Conservation (phyloP, 768 basidiomycete genomes). For the Lentinula aciculospora region DNA sequence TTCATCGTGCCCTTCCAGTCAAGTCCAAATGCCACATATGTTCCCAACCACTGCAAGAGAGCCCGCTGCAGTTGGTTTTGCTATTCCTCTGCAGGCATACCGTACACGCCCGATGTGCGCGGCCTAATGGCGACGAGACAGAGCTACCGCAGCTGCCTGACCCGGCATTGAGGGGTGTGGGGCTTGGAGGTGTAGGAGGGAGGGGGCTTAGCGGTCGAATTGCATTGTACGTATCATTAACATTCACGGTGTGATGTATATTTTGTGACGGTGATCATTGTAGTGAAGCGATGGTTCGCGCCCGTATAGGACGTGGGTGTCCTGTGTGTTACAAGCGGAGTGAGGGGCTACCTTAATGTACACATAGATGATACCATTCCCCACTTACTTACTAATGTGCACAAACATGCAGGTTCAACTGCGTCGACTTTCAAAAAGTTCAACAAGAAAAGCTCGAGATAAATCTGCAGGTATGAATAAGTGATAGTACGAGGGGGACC, state of each 20-base stretch:
- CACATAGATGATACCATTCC: not conserved
- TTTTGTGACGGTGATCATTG: slow-evolving; percentile 4
- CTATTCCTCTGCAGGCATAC: slow-evolving; percentile 87
- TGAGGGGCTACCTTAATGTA: slow-evolving; percentile 30
- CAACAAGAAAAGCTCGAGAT: not conserved
- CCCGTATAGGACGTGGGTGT: slow-evolving; percentile 62
- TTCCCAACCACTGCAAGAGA: slow-evolving; percentile 46
- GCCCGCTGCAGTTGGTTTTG: slow-evolving; percentile 55
- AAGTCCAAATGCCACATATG: slow-evolving; percentile 68
- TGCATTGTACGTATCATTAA: slow-evolving; percentile 57
- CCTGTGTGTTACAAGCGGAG: slow-evolving; percentile 67
- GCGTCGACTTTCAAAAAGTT: no score
- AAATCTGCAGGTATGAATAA: not conserved
- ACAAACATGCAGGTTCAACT: no score
- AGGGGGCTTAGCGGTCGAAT: slow-evolving; percentile 64
- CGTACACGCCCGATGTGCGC: slow-evolving; percentile 76
- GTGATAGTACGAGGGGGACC: no score
- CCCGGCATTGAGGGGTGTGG: slow-evolving; percentile 39
- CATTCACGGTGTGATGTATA: slow-evolving; percentile 7
- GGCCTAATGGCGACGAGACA: slow-evolving; percentile 42
- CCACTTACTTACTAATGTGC: no score
- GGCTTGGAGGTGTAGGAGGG: slow-evolving; percentile 26
- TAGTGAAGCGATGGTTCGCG: slow-evolving; percentile 68
- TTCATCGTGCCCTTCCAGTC: slow-evolving; percentile 31
- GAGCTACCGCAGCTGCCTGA: slow-evolving; percentile 56